phyloP scores from a whole-genome alignment of 495 filamentous ascomycete genomes.

The Aspergillus sclerotiicarbonarius region DNA sequence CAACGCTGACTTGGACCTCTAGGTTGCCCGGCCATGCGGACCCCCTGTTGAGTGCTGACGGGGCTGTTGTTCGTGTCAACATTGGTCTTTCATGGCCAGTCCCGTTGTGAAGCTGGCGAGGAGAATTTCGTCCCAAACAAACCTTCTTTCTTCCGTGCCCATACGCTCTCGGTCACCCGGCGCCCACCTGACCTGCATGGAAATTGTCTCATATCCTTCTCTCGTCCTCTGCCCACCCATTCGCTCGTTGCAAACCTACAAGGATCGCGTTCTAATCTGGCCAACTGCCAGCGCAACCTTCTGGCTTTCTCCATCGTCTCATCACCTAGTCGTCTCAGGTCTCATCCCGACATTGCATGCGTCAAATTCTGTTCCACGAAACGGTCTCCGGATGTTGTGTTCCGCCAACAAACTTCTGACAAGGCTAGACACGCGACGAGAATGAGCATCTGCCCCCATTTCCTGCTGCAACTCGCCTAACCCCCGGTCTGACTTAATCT shows the following conservation, averaged over 20 bases:
- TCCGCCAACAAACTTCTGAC: conserved; percentile 27
- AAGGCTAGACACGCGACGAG: conserved; percentile 15
- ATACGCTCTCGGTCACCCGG: background rate
- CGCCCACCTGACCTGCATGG: background rate
- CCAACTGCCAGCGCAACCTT: conserved; percentile 5
- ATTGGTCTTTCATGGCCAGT: conserved; percentile 9
- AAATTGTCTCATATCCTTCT: background rate
- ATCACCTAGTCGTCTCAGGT: conserved; percentile 3
- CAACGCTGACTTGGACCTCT: background rate
- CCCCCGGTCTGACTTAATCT: background rate
- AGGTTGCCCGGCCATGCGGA: conserved; percentile 1
- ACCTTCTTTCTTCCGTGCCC: background rate
- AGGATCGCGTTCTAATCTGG: conserved; percentile 3
- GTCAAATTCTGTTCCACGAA: conserved; percentile 26
- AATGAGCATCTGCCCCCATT: background rate
- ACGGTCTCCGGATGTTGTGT: conserved; percentile 26
- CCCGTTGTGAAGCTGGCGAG: conserved; percentile 11
- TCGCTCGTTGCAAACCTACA: background rate
- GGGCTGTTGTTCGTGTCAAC: conserved; percentile 10
- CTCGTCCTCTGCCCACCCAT: background rate
- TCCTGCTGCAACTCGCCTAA: conserved; percentile 2
- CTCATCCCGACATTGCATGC: conserved; percentile 21
- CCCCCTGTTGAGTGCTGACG: background rate
- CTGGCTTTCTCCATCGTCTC: background rate
- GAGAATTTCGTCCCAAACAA: conserved; percentile 1